These are phyloP conservation scores for Maudiozyma barnettii DNA, from an alignment of 805 yeast genomes.

Conservation along the genomic window DNA sequence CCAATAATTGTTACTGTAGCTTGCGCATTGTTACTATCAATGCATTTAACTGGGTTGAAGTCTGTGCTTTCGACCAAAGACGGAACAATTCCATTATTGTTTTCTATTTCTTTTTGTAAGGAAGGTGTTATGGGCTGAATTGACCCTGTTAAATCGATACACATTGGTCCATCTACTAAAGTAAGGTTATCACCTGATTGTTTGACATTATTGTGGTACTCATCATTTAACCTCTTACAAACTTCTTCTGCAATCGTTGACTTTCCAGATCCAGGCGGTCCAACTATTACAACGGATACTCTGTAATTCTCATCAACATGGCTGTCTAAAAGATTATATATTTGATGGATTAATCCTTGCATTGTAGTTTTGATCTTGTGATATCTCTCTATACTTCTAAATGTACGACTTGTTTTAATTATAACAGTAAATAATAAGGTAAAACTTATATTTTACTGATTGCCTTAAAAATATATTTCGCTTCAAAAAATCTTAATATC, in stretches of 20 bases:
- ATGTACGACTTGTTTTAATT: neutral
- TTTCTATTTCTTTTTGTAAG: slow-evolving; percentile 7
- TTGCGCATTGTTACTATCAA: slow-evolving; percentile 1
- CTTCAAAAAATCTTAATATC: no score
- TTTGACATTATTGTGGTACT: slow-evolving; percentile 12
- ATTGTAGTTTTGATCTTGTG: neutral
- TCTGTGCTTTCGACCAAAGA: slow-evolving; percentile 16
- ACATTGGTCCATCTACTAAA: neutral
- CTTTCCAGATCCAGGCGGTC: slow-evolving; percentile 83
- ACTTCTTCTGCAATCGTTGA: slow-evolving; percentile 51
- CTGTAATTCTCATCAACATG: slow-evolving; percentile 31
- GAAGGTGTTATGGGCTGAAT: slow-evolving; percentile 5
- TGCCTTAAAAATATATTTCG: no score
- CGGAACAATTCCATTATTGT: slow-evolving; percentile 12
- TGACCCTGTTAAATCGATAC: slow-evolving; percentile 5
- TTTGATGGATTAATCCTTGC: slow-evolving; percentile 24
- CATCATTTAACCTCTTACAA: slow-evolving; percentile 32
- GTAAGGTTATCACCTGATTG: neutral
- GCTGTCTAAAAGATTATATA: slow-evolving; percentile 21
- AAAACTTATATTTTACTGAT: no score
- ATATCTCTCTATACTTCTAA: neutral
- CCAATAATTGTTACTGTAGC: slow-evolving; percentile 16
- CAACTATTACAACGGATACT: slow-evolving; percentile 51
- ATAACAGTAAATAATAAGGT: no score
- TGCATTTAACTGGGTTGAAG: slow-evolving; percentile 15